These are phyloP conservation scores for Aspergillus novofumigatus DNA, from an alignment of 2,329 filamentous ascomycete species.

Conservation along the genomic window DNA sequence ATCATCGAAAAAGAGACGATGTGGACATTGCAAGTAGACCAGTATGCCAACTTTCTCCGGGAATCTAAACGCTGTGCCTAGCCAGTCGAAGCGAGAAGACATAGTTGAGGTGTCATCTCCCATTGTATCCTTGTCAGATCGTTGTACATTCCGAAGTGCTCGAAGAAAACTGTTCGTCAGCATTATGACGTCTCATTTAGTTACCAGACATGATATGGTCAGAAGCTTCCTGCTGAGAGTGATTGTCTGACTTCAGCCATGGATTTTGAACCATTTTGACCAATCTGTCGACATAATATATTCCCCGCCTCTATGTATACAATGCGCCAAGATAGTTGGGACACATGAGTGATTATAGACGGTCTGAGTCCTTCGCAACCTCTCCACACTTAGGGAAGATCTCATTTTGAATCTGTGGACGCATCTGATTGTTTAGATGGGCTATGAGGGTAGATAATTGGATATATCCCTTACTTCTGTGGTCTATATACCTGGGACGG, in stretches of 20 bases:
- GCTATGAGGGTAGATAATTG: neutral
- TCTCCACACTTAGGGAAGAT: neutral
- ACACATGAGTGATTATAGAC: neutral
- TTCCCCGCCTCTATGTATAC: neutral
- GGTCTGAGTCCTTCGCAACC: neutral
- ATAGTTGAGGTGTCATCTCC: neutral
- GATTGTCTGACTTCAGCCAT: neutral
- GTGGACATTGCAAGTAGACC: neutral
- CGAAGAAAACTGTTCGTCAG: neutral
- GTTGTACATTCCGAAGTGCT: neutral
- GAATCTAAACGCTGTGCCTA: neutral
- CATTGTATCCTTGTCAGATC: neutral
- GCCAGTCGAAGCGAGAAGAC: neutral
- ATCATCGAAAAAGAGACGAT: neutral
- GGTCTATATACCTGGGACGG: neutral
- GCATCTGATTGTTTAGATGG: too few species aligned
- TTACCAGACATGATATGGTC: neutral
- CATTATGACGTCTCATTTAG: neutral
- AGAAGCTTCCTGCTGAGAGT: neutral
- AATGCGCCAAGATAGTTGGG: neutral
- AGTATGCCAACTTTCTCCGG: neutral
- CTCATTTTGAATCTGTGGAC: neutral
- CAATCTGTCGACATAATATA: neutral
- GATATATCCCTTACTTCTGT: neutral
- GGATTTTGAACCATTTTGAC: neutral